Evolutionary conservation across 495 filamentous ascomycete species (phyloP).

Genomic region (Neurospora pannonica): DNA sequence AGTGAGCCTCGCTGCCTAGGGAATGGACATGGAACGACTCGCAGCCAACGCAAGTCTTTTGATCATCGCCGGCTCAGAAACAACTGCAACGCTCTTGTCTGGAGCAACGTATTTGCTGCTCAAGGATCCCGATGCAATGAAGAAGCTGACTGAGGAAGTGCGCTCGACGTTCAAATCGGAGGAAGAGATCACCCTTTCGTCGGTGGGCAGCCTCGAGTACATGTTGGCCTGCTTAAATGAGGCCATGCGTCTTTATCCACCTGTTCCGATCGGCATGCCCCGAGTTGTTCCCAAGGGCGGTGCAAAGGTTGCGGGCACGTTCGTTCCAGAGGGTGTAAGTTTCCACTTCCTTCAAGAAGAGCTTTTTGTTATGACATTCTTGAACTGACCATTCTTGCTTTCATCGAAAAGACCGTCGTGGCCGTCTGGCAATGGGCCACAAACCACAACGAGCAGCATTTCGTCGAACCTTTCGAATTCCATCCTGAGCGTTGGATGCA

Average conservation of each 20-base stretch:
- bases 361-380: not conserved
- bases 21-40: constrained; percentile 9
- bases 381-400: not conserved
- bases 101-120: constrained; percentile 40
- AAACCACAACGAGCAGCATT: constrained; percentile 33
- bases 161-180: constrained; percentile 34
- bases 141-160: constrained; percentile 38
- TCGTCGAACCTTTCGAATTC: constrained; percentile 34
- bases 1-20: not conserved
- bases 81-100: constrained; percentile 42
- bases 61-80: constrained; percentile 36
- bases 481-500: constrained; percentile 43
- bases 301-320: constrained; percentile 32
- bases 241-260: constrained; percentile 45
- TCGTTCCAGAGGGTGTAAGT: constrained; percentile 30
- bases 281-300: constrained; percentile 37
- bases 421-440: constrained; percentile 39
- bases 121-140: constrained; percentile 28
- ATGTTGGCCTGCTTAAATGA: constrained; percentile 46
- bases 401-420: constrained; percentile 32
- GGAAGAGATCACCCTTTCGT: constrained; percentile 38
- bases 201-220: constrained; percentile 36
- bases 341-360: constrained; percentile 5
- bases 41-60: constrained; percentile 17
- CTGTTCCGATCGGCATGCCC: constrained; percentile 36